Evolutionary conservation across 176 grass and related monocot species (phyloP).

Genomic region (Carex myosuroides): DNA sequence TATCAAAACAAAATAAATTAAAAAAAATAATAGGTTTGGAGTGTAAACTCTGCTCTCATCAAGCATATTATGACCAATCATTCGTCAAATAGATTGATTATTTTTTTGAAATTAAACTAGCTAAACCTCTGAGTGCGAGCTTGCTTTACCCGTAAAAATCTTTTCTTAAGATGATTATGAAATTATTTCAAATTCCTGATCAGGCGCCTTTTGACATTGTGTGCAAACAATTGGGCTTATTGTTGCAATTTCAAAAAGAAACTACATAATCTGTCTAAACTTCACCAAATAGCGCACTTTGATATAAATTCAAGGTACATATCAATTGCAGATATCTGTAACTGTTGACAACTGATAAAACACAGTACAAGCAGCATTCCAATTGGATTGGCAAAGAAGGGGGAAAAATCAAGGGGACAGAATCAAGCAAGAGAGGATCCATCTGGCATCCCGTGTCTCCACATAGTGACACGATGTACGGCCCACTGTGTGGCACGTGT

Average conservation of each 20-base stretch:
- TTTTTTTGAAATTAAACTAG: too few species aligned
- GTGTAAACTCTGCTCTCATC: too few species aligned
- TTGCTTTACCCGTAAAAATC: neutral
- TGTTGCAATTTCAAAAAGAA: neutral
- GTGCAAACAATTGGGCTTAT: neutral
- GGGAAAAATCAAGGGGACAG: constrained; percentile 9
- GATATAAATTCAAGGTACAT: neutral
- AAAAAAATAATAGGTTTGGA: too few species aligned
- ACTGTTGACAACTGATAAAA: constrained; percentile 21
- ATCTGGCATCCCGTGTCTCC: constrained; percentile 1
- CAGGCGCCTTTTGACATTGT: neutral
- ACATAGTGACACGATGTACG: neutral
- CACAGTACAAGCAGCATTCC: constrained; percentile 12
- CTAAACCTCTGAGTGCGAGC: too few species aligned
- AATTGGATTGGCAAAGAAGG: constrained; percentile 6
- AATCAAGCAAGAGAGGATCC: constrained; percentile 18
- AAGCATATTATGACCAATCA: too few species aligned
- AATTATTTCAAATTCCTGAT: constrained; percentile 7
- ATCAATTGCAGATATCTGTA: neutral
- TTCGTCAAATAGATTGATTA: too few species aligned
- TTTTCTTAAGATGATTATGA: neutral
- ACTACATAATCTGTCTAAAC: neutral
- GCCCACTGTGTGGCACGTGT: neutral
- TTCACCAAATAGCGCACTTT: neutral
- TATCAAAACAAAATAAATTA: too few species aligned